Base-by-base conservation (phyloP, 441 rosid genomes). In the Gossypium davidsonii region DNA sequence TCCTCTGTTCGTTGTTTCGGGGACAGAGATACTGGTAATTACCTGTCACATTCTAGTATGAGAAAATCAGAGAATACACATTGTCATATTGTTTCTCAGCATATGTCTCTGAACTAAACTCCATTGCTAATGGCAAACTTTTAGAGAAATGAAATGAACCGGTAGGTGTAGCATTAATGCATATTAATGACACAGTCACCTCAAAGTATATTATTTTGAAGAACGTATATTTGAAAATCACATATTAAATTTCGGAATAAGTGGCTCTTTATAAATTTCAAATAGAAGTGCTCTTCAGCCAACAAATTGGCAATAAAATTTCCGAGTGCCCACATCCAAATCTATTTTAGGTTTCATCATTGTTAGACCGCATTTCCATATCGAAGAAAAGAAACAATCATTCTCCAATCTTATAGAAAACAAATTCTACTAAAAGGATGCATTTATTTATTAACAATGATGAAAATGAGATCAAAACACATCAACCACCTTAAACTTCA, bases 401-500 rank as follows among this genome's bases (percentile, higher is more conserved):
- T 48, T 18, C 2, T 67, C 42, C 1, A 0, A n/a, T 55, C 39
- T 48, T 20, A n/a, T 25, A 67, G 2, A 49, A 67, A 48, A 14
- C 23, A 48, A 12, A 25, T 67, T 49, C 20, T 3, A 46, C 56
- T 69, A 31, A 55, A 11, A 1, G 14, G 28, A 55, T 6, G 42
- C 8, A 72, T 18, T 61, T 59, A 60, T 25, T 25, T 58, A 17
- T 15, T 28, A 51, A 21, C 25, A 34, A 12, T 51, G 28, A 64
- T 39, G n/a, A 37, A 15, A 39, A 76, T 9, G 37, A 74, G 78
- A 81, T 78, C 75, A 66, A 66, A 67, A 44, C 61, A 31, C 56
- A 76, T 11, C 62, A 44, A 67, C 15, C 71, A 26, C 25, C 71
- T 49, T 67, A 49, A 52, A 68, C 61, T 26, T 69, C 61, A 60